Evolutionary conservation across 2,329 filamentous ascomycete species (phyloP).

Genomic region (Epichloe scottii): DNA sequence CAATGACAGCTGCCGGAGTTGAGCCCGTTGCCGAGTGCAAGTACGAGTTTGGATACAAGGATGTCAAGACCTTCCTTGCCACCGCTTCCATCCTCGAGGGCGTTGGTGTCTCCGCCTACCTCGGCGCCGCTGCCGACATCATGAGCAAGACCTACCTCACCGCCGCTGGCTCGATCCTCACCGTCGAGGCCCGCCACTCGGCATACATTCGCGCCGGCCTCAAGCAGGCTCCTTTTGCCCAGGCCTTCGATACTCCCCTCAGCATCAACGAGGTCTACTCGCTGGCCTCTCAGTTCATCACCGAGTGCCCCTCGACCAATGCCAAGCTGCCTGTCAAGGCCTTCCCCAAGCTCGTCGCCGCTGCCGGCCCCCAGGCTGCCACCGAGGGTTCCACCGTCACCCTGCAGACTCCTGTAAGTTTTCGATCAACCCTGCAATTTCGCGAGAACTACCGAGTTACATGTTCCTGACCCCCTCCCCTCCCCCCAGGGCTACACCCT

Average conservation of each 20-base stretch:
- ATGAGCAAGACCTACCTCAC: slow-evolving; percentile 43
- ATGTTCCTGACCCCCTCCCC: neutral
- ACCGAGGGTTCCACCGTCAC: slow-evolving; percentile 15
- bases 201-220: slow-evolving; percentile 42
- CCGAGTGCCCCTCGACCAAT: slow-evolving; percentile 41
- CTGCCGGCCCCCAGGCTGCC: slow-evolving; percentile 11
- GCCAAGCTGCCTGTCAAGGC: slow-evolving; percentile 45
- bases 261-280: slow-evolving; percentile 48
- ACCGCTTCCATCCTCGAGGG: slow-evolving; percentile 54
- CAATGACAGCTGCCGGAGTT: slow-evolving; percentile 22
- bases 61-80: slow-evolving; percentile 43
- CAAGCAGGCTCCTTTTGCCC: slow-evolving; percentile 39
- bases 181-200: slow-evolving; percentile 50
- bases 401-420: slow-evolving; percentile 14
- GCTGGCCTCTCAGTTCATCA: slow-evolving; percentile 51
- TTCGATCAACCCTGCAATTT: too few species aligned
- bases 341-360: slow-evolving; percentile 38
- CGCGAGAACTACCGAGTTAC: neutral
- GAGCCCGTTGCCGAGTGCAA: slow-evolving; percentile 39
- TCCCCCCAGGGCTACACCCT: slow-evolving; percentile 1
- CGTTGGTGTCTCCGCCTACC: slow-evolving; percentile 50
- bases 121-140: slow-evolving; percentile 50
- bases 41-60: slow-evolving; percentile 48
- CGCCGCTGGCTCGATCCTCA: slow-evolving; percentile 50
- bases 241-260: slow-evolving; percentile 50